Percentiles rank a stretch among this genome's conserved stretches.
These are phyloP conservation scores for Fusarium tuaranense DNA, from an alignment of 2,329 filamentous ascomycete species.

Conservation along the genomic window DNA sequence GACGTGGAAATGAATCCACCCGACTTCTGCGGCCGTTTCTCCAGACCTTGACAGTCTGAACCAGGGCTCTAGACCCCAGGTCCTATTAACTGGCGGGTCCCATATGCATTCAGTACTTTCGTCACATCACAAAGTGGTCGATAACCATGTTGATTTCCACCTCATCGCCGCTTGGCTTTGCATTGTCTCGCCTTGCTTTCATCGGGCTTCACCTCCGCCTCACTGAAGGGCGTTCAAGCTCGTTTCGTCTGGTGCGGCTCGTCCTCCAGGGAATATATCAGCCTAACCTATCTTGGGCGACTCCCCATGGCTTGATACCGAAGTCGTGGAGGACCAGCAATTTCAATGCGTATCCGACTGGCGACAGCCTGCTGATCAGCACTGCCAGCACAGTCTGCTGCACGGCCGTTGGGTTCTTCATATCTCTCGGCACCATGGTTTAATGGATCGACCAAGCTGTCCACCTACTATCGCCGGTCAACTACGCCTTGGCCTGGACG, in stretches of 20 bases:
- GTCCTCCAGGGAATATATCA: background rate
- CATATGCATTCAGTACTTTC: conserved; percentile 26
- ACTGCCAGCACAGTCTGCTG: background rate
- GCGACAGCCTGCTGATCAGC: conserved; percentile 22
- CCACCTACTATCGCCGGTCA: background rate
- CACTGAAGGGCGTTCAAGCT: background rate
- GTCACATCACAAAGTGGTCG: conserved; percentile 26
- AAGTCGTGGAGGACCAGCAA: conserved; percentile 17
- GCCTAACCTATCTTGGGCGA: background rate
- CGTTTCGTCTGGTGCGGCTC: conserved; percentile 7
- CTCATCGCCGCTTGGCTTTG: conserved; percentile 16
- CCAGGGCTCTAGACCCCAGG: conserved; percentile 21
- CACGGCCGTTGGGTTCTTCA: conserved; percentile 4
- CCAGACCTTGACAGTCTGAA: conserved; percentile 27
- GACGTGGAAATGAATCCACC: conserved; percentile 42
- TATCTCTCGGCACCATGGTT: conserved; percentile 2
- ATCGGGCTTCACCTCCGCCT: conserved; percentile 9
- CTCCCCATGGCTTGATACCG: conserved; percentile 7
- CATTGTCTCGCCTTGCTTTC: conserved; percentile 15
- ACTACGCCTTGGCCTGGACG: conserved; percentile 14
- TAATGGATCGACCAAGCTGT: background rate
- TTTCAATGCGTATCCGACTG: conserved; percentile 27
- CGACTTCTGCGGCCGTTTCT: conserved; percentile 35
- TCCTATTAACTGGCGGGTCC: conserved; percentile 18
- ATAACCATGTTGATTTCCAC: conserved; percentile 17